These are phyloP conservation scores for Kodamaea laetipori DNA, from an alignment of 805 yeast species.

Conservation along the genomic window DNA sequence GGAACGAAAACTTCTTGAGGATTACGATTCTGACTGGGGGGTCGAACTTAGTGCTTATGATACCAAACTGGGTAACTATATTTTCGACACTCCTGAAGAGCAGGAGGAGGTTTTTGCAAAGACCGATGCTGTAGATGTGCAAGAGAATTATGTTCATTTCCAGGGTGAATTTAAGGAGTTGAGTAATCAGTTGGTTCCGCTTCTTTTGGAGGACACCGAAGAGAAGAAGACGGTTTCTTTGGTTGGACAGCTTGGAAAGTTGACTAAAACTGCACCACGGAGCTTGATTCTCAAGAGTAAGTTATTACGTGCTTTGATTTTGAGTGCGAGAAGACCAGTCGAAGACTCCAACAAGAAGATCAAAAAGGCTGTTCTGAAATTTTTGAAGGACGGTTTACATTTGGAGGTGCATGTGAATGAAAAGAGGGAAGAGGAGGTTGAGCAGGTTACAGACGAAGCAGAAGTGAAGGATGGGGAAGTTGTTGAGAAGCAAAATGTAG, in stretches of 20 bases:
- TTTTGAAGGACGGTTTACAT: constrained; percentile 21
- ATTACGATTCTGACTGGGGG: constrained; percentile 47
- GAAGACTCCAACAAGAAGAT: constrained; percentile 23
- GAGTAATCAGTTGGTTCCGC: constrained; percentile 19
- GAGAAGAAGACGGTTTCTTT: constrained; percentile 19
- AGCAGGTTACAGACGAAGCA: constrained; percentile 11
- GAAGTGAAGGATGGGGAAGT: constrained; percentile 2
- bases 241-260: constrained; percentile 19
- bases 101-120: constrained; percentile 27
- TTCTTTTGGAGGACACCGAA: constrained; percentile 18
- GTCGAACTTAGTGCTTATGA: constrained; percentile 33
- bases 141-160: constrained; percentile 18
- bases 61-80: constrained; percentile 32
- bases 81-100: constrained; percentile 34
- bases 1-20: constrained; percentile 17
- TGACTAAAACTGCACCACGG: constrained; percentile 27
- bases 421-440: constrained; percentile 9
- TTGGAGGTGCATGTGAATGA: constrained; percentile 14
- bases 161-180: constrained; percentile 22
- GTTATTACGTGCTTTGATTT: constrained; percentile 33
- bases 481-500: not conserved
- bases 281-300: constrained; percentile 33
- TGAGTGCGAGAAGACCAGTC: constrained; percentile 31
- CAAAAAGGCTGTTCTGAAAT: constrained; percentile 20
- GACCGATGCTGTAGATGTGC: constrained; percentile 23